phyloP scores from a whole-genome alignment of 2,329 filamentous ascomycete genomes.

The Acrocalymma vagum region DNA sequence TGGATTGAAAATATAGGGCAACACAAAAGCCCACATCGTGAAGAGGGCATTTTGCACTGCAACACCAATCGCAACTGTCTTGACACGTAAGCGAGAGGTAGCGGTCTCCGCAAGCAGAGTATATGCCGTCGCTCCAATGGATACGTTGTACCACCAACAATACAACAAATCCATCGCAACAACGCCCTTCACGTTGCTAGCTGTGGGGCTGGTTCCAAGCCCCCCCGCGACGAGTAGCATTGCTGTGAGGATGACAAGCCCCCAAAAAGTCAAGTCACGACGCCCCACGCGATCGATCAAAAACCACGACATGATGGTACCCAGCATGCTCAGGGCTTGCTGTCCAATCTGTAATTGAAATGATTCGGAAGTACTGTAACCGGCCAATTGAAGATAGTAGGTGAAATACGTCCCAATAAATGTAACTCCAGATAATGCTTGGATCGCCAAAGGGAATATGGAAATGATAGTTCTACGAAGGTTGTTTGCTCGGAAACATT shows the following conservation, averaged over 20 bases:
- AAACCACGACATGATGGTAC: too few relatives aligned
- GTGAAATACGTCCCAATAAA: too few relatives aligned
- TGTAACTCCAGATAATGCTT: too few relatives aligned
- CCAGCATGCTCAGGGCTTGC: too few relatives aligned
- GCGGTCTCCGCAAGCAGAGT: constrained; percentile 83
- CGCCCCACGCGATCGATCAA: constrained; percentile 10
- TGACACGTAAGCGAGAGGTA: constrained; percentile 80
- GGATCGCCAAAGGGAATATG: too few relatives aligned
- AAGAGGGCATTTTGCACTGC: constrained; percentile 34
- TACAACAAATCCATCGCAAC: constrained; percentile 37
- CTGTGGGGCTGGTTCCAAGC: constrained; percentile 4
- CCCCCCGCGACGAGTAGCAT: constrained; percentile 9
- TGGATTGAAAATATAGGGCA: constrained; percentile 14
- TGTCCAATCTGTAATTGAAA: too few relatives aligned
- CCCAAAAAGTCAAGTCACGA: constrained; percentile 5
- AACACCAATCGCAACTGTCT: constrained; percentile 57
- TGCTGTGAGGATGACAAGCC: constrained; percentile 3
- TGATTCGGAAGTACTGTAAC: too few relatives aligned
- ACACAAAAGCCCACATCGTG: constrained; percentile 33
- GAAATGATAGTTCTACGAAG: too few relatives aligned
- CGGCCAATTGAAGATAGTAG: too few relatives aligned
- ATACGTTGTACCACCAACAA: constrained; percentile 78
- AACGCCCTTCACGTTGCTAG: constrained; percentile 45
- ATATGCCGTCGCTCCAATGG: constrained; percentile 85
- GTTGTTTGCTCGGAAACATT: too few relatives aligned